Evolutionary conservation across 371 early-diverging fungal genomes (phyloP), one percentile per base, ranked within the genome.

Genomic region (Scutellospora calospora): DNA sequence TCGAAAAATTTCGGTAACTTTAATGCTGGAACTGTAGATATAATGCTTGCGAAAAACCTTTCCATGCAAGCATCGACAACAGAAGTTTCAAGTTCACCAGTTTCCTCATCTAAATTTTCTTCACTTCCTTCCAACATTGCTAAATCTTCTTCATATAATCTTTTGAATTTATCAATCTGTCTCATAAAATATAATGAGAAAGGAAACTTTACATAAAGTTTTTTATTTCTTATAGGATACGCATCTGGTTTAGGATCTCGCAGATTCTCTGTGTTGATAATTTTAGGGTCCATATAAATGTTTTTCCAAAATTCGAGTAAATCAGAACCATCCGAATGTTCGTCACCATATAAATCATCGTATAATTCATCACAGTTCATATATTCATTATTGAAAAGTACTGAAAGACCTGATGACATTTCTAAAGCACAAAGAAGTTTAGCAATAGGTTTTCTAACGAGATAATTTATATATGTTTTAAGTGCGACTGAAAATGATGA

Each of bases 101-200:
- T 35, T 3, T 29, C 5, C 9, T 54, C 52, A 51, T 81, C 79
- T 12, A 80, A 20, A 27, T 76, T 76, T 12, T 62, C 80, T 22
- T 81, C 80, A 8, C 79, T 60, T 35, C 65, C 65, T 35, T 27
- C 25, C 14, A 77, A 31, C 6, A 27, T 31, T 31, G 51, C 49
- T 18, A 68, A n/a, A 22, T 76, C 77, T 59, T 81, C 81, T 27
- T 66, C 25, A 65, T 81, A 81, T n/a, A 49, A 54, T 66, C 25
- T 62, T 60, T 78, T 81, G 41, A 81, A 81, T 12, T 69, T 51
- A 54, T 81, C 52, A 54, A 81, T 81, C 31, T 22, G 75, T 0
- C 62, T 31, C 60, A 76, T 59, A n/a, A 81, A 78, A 51, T 81
- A 62, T 11, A 51, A 29, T 33, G 81, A 81, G n/a, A 81, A 81